A percentile compares a stretch with the other conserved stretches of the same genome.
Evolutionary conservation across 2,329 filamentous ascomycete species (phyloP).

Genomic region (Clonostachys chloroleuca): DNA sequence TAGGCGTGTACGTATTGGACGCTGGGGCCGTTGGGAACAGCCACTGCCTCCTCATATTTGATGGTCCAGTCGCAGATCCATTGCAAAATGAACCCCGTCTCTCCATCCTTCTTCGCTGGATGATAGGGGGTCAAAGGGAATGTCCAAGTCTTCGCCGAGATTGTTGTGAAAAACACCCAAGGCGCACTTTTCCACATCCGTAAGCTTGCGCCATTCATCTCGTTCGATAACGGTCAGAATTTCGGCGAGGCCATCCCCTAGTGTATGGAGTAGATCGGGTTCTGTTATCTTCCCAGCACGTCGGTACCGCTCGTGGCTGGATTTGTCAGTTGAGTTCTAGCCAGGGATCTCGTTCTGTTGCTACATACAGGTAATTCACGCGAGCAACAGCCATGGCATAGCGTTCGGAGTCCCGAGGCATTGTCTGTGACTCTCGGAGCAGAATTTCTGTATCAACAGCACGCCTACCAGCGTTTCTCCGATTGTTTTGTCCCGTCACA

Average conservation of each 20-base stretch:
- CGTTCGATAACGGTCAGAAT: conserved; percentile 45
- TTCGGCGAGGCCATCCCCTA: conserved; percentile 53
- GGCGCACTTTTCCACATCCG: conserved; percentile 49
- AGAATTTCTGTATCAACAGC: conserved; percentile 46
- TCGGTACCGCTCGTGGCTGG: conserved; percentile 47
- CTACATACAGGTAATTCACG: conserved; percentile 53
- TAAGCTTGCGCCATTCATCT: conserved; percentile 55
- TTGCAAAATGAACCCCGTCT: conserved; percentile 47
- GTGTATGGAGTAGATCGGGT: conserved; percentile 61
- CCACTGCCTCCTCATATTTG: conserved; percentile 36
- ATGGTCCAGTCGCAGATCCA: conserved; percentile 46
- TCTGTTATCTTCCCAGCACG: conserved; percentile 55
- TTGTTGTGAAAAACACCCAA: conserved; percentile 54
- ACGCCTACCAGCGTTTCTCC: conserved; percentile 39
- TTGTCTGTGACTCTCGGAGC: conserved; percentile 39
- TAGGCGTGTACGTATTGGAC: background rate
- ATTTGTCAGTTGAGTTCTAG: background rate
- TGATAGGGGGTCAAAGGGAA: conserved; percentile 40
- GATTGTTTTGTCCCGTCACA: conserved; percentile 41
- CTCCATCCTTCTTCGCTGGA: conserved; percentile 30
- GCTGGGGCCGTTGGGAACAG: conserved; percentile 21
- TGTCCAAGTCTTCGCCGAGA: conserved; percentile 49
- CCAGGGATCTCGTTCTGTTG: background rate
- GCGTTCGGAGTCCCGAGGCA: conserved; percentile 35
- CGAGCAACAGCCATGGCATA: conserved; percentile 50